A percentile compares a stretch with the other conserved stretches of the same genome.
These are phyloP conservation scores for Thraustochytrium sp. DNA, from an alignment of 352 stramenopile genomes.

Conservation along the genomic window DNA sequence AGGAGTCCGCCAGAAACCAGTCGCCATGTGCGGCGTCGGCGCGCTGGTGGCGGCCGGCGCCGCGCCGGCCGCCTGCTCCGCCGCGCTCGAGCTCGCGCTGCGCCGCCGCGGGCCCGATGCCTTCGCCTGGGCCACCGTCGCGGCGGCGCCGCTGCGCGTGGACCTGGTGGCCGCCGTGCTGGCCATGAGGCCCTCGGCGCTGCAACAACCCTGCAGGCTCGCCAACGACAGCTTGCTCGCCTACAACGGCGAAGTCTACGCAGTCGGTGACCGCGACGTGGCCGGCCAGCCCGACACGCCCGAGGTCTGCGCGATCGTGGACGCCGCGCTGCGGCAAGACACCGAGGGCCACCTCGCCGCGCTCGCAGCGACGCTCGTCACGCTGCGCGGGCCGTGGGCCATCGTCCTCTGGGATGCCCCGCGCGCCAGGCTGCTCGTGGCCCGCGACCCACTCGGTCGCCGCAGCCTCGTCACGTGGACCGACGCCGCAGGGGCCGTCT, in stretches of 20 bases:
- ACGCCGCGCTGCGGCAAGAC: background rate
- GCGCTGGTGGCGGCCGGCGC: background rate
- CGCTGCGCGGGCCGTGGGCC: background rate
- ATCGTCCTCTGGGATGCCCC: background rate
- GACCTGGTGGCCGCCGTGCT: background rate
- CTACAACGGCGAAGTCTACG: conserved; percentile 23
- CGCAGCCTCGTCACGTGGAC: background rate
- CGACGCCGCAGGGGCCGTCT: background rate
- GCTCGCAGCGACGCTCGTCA: background rate
- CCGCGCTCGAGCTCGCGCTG: too few relatives aligned
- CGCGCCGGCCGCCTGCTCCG: too few relatives aligned
- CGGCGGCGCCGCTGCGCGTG: too few relatives aligned
- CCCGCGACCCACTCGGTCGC: background rate
- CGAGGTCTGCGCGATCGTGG: background rate
- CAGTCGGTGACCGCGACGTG: background rate
- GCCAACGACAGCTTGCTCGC: background rate
- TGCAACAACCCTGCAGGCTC: background rate
- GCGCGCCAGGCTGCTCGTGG: background rate
- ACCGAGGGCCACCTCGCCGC: background rate
- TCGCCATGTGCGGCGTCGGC: background rate
- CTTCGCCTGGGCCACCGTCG: too few relatives aligned
- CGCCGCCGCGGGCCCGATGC: too few relatives aligned
- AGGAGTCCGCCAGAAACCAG: too few relatives aligned
- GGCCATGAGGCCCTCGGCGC: background rate
- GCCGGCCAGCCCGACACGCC: background rate